phyloP scores from a whole-genome alignment of 106 monocot species.

The Allium fistulosum region DNA sequence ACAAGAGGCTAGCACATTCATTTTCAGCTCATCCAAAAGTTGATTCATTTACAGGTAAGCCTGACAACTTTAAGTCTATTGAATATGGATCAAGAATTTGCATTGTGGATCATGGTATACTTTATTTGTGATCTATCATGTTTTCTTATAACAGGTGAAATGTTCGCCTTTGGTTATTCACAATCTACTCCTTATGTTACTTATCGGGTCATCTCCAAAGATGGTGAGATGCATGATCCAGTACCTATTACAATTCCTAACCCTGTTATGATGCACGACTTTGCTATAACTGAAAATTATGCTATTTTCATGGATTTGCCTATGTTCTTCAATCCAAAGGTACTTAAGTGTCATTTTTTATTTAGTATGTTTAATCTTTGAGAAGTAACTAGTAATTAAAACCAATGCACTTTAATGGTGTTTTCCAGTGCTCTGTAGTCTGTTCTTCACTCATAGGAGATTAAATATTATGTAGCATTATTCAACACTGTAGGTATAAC shows the following conservation, averaged over 20 bases:
- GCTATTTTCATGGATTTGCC: slow-evolving; percentile 95
- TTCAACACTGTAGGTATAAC: too few species aligned
- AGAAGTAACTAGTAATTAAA: too few species aligned
- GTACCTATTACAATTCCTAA: slow-evolving; percentile 82
- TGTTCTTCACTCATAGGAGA: too few species aligned
- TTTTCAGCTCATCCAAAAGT: slow-evolving; percentile 97
- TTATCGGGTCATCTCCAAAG: slow-evolving; percentile 80
- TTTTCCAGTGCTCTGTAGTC: too few species aligned
- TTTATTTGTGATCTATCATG: background rate
- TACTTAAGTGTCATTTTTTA: slow-evolving; percentile 1
- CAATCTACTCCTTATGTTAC: slow-evolving; percentile 58
- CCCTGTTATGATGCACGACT: slow-evolving; percentile 94
- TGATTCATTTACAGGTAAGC: slow-evolving; percentile 73
- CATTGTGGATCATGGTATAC: too few species aligned
- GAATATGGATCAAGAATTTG: background rate
- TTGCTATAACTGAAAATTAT: slow-evolving; percentile 96
- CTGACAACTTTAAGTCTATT: background rate
- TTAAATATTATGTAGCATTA: too few species aligned
- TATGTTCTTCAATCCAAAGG: slow-evolving; percentile 74
- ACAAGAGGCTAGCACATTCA: slow-evolving; percentile 67
- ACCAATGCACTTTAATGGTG: too few species aligned
- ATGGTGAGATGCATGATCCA: slow-evolving; percentile 74
- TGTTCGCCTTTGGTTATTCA: slow-evolving; percentile 92
- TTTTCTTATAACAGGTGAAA: slow-evolving; percentile 53
- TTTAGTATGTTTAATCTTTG: too few species aligned